These are phyloP conservation scores for Gossypium turneri DNA, from an alignment of 345 rosid genomes.

Conservation along the genomic window DNA sequence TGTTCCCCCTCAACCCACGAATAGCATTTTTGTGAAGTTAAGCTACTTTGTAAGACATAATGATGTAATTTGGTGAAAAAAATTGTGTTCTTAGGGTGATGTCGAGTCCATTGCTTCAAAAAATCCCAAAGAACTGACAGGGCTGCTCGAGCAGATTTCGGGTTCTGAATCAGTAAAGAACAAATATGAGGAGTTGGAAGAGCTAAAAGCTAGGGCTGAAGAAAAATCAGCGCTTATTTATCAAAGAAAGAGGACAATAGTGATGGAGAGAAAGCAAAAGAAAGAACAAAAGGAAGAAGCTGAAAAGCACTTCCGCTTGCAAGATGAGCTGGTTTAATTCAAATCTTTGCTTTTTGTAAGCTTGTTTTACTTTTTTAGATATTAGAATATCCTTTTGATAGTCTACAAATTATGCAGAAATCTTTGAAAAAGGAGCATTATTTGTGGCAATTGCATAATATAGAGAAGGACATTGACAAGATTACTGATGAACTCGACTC, in stretches of 20 bases:
- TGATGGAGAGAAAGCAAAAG: conserved; percentile 89
- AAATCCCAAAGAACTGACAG: conserved; percentile 91
- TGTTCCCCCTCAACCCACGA: not conserved
- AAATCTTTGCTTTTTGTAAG: not conserved
- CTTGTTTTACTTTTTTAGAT: not conserved
- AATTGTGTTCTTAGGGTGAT: conserved; percentile 60
- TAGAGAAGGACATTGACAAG: conserved; percentile 66
- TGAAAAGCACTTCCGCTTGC: conserved; percentile 82
- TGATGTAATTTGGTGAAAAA: not conserved
- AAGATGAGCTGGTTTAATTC: conserved; percentile 73
- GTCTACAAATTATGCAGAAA: conserved; percentile 52
- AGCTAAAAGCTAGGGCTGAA: conserved; percentile 74
- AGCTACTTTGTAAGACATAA: not conserved
- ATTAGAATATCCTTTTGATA: not conserved
- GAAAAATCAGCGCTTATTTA: conserved; percentile 73
- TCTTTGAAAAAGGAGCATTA: conserved; percentile 72
- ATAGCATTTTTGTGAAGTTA: not conserved
- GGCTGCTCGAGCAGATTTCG: conserved; percentile 85
- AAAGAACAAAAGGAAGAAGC: conserved; percentile 99
- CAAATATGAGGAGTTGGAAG: conserved; percentile 79
- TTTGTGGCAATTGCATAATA: conserved; percentile 80
- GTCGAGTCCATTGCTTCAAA: conserved; percentile 98
- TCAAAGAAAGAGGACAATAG: conserved; percentile 79
- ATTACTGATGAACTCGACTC: conserved; percentile 56
- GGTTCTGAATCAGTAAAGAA: conserved; percentile 94